A percentile compares a stretch with the other conserved stretches of the same genome.
These are phyloP conservation scores for Salvia splendens DNA, from an alignment of 257 asterid genomes.

Conservation along the genomic window DNA sequence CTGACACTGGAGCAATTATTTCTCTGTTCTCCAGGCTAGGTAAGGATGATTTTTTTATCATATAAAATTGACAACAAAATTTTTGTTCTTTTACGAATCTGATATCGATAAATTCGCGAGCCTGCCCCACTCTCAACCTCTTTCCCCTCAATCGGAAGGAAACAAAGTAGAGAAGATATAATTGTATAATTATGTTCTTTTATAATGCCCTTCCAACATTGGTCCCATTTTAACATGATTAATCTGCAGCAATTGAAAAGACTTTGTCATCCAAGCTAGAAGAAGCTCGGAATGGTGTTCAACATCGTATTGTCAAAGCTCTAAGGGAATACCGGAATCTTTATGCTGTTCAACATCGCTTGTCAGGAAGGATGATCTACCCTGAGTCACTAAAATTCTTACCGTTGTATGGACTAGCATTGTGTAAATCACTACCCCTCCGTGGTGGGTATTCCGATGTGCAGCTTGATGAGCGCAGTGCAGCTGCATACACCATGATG, in stretches of 20 bases:
- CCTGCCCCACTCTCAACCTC: no score
- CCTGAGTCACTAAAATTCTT: constrained; percentile 82
- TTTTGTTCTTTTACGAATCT: no score
- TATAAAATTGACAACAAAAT: no score
- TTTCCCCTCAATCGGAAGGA: constrained; percentile 2
- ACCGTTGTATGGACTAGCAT: constrained; percentile 67
- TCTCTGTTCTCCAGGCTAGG: constrained; percentile 93
- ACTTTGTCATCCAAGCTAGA: constrained; percentile 86
- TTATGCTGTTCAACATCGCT: constrained; percentile 88
- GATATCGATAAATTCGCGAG: no score
- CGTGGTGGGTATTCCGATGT: constrained; percentile 92
- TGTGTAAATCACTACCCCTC: constrained; percentile 73
- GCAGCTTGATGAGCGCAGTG: constrained; percentile 74
- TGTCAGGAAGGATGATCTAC: constrained; percentile 86
- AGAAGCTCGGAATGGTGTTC: constrained; percentile 77
- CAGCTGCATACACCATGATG: constrained; percentile 78
- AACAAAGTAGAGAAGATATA: neutral
- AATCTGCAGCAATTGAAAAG: constrained; percentile 87
- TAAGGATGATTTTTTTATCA: constrained; percentile 33
- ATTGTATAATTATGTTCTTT: constrained; percentile 1
- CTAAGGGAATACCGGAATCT: constrained; percentile 91
- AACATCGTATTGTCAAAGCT: constrained; percentile 81
- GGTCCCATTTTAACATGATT: constrained; percentile 19
- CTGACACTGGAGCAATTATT: constrained; percentile 86
- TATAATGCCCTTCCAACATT: constrained; percentile 6